Conservation (phyloP, 75 land plant genomes). For the Selaginella tamariscina region DNA sequence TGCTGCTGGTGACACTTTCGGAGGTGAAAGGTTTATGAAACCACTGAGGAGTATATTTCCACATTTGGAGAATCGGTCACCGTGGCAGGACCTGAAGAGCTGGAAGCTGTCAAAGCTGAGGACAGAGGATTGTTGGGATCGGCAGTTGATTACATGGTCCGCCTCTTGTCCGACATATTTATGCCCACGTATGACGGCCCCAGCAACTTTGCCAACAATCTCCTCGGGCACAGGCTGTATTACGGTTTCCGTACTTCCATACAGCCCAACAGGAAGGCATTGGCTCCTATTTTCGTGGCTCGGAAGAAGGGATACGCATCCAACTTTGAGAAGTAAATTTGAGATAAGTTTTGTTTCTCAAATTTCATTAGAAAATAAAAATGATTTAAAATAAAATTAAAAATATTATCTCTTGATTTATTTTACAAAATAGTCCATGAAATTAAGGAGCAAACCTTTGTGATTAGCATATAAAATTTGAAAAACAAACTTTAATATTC, state of each 20-base stretch:
- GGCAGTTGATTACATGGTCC: slow-evolving; percentile 96
- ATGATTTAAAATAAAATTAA: too few relatives aligned
- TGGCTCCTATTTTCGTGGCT: slow-evolving; percentile 74
- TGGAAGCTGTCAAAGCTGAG: slow-evolving; percentile 35
- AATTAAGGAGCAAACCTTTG: too few relatives aligned
- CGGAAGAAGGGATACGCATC: slow-evolving; percentile 59
- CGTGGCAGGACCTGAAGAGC: slow-evolving; percentile 38
- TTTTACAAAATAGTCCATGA: too few relatives aligned
- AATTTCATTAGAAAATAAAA: too few relatives aligned
- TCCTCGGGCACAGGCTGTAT: slow-evolving; percentile 85
- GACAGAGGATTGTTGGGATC: slow-evolving; percentile 60
- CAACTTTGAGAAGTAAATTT: too few relatives aligned
- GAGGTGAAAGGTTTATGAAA: slow-evolving; percentile 80
- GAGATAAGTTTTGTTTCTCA: too few relatives aligned
- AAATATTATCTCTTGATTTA: too few relatives aligned
- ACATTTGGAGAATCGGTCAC: slow-evolving; percentile 62
- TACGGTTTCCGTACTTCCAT: slow-evolving; percentile 75
- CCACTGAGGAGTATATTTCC: slow-evolving; percentile 68
- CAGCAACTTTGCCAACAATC: slow-evolving; percentile 93
- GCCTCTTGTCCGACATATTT: slow-evolving; percentile 83
- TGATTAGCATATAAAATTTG: too few relatives aligned
- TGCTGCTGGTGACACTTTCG: slow-evolving; percentile 87
- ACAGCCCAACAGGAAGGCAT: slow-evolving; percentile 70
- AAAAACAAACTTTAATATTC: too few relatives aligned
- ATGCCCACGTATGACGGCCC: slow-evolving; percentile 98